phyloP scores from a whole-genome alignment of 139 green algal genomes.

The Ulvella scutata region DNA sequence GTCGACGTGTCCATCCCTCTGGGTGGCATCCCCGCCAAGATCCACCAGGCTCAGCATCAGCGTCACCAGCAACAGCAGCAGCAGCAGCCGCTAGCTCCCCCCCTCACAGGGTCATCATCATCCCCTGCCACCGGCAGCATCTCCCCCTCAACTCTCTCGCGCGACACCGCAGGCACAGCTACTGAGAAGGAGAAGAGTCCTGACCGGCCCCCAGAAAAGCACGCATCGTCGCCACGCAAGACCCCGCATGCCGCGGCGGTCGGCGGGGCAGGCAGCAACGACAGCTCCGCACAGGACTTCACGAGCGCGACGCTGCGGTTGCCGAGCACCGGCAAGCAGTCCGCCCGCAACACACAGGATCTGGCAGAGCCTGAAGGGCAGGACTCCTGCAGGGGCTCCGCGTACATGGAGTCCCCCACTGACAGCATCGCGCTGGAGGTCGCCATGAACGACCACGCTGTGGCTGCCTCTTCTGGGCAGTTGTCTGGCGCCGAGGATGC shows the following conservation, averaged over 20 bases:
- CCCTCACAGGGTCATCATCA: too few relatives aligned
- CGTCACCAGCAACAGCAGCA: too few relatives aligned
- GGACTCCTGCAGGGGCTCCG: background rate
- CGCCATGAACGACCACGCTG: background rate
- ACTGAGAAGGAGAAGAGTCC: too few relatives aligned
- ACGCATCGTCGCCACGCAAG: too few relatives aligned
- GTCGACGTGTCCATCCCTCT: background rate
- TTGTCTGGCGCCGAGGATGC: too few relatives aligned
- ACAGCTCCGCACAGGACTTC: background rate
- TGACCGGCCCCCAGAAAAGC: too few relatives aligned
- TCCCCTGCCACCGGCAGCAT: background rate
- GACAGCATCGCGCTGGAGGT: constrained; percentile 1
- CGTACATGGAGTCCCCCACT: background rate
- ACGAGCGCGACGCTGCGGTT: background rate
- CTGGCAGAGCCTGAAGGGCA: background rate
- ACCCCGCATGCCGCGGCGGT: too few relatives aligned
- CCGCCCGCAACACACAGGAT: background rate
- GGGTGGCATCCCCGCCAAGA: background rate
- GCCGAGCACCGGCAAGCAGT: background rate
- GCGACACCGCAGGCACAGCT: background rate
- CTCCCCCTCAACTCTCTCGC: background rate
- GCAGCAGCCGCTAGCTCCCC: too few relatives aligned
- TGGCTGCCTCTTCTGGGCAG: too few relatives aligned
- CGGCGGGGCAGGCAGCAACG: background rate
- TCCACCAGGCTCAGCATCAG: too few relatives aligned